Evolutionary conservation across 1,284 basidiomycete genomes (phyloP).

Genomic region (Schizophyllum amplum): DNA sequence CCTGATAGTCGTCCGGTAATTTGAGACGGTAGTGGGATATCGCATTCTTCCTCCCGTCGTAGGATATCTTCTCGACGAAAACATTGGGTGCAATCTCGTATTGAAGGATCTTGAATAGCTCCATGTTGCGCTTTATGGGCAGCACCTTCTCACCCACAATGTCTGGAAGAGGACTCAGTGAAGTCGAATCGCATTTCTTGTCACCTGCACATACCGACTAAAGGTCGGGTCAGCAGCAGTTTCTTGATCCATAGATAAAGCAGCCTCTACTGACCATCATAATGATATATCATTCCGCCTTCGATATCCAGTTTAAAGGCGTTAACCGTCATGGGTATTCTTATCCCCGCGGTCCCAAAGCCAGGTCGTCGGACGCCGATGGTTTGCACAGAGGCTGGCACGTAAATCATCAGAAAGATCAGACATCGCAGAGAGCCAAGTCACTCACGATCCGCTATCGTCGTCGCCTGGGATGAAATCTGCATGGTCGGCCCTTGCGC

Average conservation of each 20-base stretch:
- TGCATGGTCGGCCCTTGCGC: background rate
- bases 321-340: slow-evolving; percentile 30
- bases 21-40: slow-evolving; percentile 29
- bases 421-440: background rate
- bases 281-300: slow-evolving; percentile 33
- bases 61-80: slow-evolving; percentile 35
- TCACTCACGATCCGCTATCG: background rate
- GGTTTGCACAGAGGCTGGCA: slow-evolving; percentile 19
- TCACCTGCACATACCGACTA: slow-evolving; percentile 6
- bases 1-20: background rate
- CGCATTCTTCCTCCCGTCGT: slow-evolving; percentile 46
- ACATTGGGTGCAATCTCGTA: slow-evolving; percentile 23
- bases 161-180: too few species aligned
- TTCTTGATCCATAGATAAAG: background rate
- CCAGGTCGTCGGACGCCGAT: slow-evolving; percentile 34
- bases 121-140: slow-evolving; percentile 31
- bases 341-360: slow-evolving; percentile 21
- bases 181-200: too few species aligned
- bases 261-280: slow-evolving; percentile 31
- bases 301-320: slow-evolving; percentile 22
- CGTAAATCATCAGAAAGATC: slow-evolving; percentile 5
- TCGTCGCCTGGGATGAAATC: background rate
- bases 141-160: slow-evolving; percentile 31
- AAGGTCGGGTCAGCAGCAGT: background rate
- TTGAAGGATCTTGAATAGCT: slow-evolving; percentile 32